A percentile compares a stretch with the other conserved stretches of the same genome.
These are phyloP conservation scores for Starmerella scarabaei DNA, from an alignment of 805 yeast genomes.

Conservation along the genomic window DNA sequence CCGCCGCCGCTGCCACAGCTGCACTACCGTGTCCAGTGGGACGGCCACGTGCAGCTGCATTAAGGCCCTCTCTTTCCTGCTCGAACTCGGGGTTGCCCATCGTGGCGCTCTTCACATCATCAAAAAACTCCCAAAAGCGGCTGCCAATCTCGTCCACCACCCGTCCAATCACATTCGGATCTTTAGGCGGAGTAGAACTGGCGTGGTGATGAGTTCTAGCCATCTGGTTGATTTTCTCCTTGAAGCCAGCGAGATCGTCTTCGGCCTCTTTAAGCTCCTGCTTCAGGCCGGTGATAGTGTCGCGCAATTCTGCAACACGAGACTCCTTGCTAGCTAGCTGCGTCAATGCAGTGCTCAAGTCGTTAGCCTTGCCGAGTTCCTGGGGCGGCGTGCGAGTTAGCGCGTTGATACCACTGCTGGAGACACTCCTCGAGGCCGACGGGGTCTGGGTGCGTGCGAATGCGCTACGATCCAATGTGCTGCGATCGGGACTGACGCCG, in stretches of 20 bases:
- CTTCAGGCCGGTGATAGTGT: slow-evolving; percentile 23
- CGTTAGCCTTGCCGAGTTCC: not conserved
- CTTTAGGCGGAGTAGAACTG: slow-evolving; percentile 3
- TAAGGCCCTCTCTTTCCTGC: no score
- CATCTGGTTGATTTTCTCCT: slow-evolving; percentile 12
- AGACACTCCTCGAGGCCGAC: not conserved
- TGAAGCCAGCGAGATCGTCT: slow-evolving; percentile 24
- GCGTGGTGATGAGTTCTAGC: slow-evolving; percentile 3
- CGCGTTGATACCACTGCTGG: not conserved
- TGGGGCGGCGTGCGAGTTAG: not conserved
- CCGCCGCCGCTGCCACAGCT: not conserved
- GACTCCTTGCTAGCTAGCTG: slow-evolving; percentile 31
- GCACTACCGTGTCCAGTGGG: no score
- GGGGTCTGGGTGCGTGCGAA: not conserved
- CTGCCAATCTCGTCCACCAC: slow-evolving; percentile 27
- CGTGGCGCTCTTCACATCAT: slow-evolving; percentile 27
- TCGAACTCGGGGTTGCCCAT: slow-evolving; percentile 24
- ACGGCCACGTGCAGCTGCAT: not conserved
- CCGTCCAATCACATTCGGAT: slow-evolving; percentile 24
- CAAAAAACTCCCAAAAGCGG: slow-evolving; percentile 28
- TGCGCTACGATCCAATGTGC: no score
- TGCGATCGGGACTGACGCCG: not conserved
- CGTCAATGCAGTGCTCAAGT: slow-evolving; percentile 6
- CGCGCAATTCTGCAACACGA: slow-evolving; percentile 28
- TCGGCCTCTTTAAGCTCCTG: slow-evolving; percentile 29